Base-by-base conservation (phyloP, 2,329 filamentous ascomycete species). In the Calonectria henricotiae region DNA sequence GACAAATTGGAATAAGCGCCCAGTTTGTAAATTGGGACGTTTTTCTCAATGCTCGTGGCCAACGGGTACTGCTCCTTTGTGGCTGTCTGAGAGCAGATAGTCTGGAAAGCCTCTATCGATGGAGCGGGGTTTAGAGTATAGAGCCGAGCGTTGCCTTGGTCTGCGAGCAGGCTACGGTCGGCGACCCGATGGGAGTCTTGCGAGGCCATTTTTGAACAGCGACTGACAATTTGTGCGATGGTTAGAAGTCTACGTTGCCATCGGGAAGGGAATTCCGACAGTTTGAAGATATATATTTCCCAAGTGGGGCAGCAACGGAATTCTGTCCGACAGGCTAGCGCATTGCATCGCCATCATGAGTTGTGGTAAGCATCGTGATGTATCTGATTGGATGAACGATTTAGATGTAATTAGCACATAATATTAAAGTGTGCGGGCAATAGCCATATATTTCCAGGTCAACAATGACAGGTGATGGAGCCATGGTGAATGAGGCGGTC, bases 21-120 rank as follows among this genome's bases (percentile, higher is more conserved):
- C 6, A 89, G 81, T 39, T 87, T 79, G 79, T 91, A 91, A 70
- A 90, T 84, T 0, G 89, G 89, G 4, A 91, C 82, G 72, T 90
- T 89, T 44, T 83, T 79, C 25, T 83, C 65, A 27, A 89, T 80
- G 4, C 79, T 70, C 7, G 75, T 75, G 1, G 87, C 84, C 1
- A 89, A 82, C 0, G 88, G 87, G 67, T 90, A 91, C 3, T 81
- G 75, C 12, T 78, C 67, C 27, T 73, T 71, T 5, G 80, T 74
- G 8, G 80, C 77, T 12, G 76, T 82, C 60, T 84, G 82, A 2
- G 82, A 83, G 73, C 84, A 88, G 32, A 88, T 79, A 2, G 76
- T 74, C 69, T 83, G 80, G 74, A 89, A 86, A 2, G 82, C 80
- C 4, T 83, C 75, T 3, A 89, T 73, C 0, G 83, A 83, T 1